A percentile compares a stretch with the other conserved stretches of the same genome.
Evolutionary conservation across 2,329 filamentous ascomycete species (phyloP).

Genomic region (Fusarium sp.): DNA sequence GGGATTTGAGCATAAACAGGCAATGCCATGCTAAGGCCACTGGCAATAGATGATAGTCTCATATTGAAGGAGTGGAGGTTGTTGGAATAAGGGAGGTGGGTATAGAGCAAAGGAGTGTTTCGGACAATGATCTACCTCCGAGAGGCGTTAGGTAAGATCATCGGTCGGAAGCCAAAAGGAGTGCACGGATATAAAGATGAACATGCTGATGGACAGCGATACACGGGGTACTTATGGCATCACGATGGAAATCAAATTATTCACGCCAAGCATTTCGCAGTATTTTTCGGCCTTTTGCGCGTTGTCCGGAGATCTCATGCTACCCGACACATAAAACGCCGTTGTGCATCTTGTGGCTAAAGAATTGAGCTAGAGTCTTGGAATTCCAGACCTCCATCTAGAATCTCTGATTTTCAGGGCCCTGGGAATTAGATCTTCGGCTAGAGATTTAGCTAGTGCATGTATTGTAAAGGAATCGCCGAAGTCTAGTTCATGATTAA

Average conservation of each 20-base stretch:
- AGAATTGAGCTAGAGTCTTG: not conserved
- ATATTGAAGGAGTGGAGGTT: not conserved
- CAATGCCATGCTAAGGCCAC: not conserved
- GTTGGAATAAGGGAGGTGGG: not conserved
- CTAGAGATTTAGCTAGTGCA: no score
- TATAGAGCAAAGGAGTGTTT: not conserved
- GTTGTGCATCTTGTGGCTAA: not conserved
- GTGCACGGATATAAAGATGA: not conserved
- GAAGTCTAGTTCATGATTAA: no score
- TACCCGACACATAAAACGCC: not conserved
- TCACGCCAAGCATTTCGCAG: not conserved
- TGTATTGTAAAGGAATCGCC: no score
- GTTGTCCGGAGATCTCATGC: not conserved
- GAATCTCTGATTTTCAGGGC: not conserved
- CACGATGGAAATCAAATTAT: accelerated
- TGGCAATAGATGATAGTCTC: not conserved
- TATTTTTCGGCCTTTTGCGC: not conserved
- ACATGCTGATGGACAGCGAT: not conserved
- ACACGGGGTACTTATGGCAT: conserved; percentile 1
- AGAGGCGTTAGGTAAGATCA: not conserved
- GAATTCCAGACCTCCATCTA: not conserved
- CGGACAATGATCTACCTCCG: not conserved
- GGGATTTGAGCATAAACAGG: conserved; percentile 1
- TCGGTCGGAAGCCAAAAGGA: not conserved
- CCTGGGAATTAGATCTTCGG: no score